Base-by-base conservation (phyloP, 768 basidiomycete species). In the Dioszegia crocea region DNA sequence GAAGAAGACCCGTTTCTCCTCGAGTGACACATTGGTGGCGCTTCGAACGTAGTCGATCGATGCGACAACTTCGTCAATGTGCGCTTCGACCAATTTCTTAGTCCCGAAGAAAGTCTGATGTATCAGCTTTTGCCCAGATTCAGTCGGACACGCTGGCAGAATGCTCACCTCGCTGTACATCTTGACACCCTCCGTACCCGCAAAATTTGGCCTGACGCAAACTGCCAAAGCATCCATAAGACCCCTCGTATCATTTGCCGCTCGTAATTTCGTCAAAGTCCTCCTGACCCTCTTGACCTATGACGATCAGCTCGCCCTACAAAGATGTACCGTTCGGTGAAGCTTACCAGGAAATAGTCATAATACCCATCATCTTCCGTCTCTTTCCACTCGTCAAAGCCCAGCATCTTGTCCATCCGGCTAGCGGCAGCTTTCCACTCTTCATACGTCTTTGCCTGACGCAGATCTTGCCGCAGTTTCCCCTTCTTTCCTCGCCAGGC, bases 1-100 rank as follows among this genome's bases (percentile, higher is more conserved):
- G 80, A 96, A 98, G 75, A 99, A 97, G 10, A 86, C 83, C 64
- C 84, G 84, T 80, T 97, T 98, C 78, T 97, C 92, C 56, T 96
- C 89, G 14, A 84, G 79, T 0, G 87, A 84, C 8, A 98, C 78
- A 26, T 86, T 84, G 0, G 83, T 80, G 0, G 88, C 83, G 23
- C 86, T 83, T 3, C 91, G 84, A 48, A 99, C 82, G 70, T 84
- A 90, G 61, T 83, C 82, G 4, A 99, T 78, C 0, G 89, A 86
- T 23, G 78, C 79, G 71, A 87, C 86, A 55, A 91, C 84, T 75
- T 96, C 90, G 39, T 82, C 78, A 59, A 89, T 82, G 74, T 92
- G 93, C 21, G 85, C 90, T 81, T 97, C 92, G 58, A 98, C 88
- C 11, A 91, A 74, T 56, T 86, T 82, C 76, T 99, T 99, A 2